These are phyloP conservation scores for Begonia masoniana DNA, from an alignment of 306 rosid genomes.

Conservation along the genomic window DNA sequence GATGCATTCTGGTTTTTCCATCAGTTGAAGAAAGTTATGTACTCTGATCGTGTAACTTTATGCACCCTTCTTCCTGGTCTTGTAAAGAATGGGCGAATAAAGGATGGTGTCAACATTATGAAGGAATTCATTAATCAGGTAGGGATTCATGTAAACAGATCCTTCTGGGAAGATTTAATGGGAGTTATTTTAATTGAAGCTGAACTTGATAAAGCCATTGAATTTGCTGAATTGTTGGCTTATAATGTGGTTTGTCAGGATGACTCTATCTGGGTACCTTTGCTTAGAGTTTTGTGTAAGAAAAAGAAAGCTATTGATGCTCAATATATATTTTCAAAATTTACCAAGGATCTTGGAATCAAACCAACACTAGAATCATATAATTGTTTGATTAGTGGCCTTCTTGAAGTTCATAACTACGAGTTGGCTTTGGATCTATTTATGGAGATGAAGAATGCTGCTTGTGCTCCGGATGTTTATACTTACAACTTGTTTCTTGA, in stretches of 20 bases:
- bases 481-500: conserved; percentile 87
- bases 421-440: conserved; percentile 55
- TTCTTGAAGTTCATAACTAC: conserved; percentile 34
- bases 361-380: conserved; percentile 54
- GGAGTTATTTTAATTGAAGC: conserved; percentile 58
- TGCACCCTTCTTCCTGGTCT: conserved; percentile 81
- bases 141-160: conserved; percentile 24
- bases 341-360: conserved; percentile 46
- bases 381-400: conserved; percentile 71
- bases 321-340: conserved; percentile 45
- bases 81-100: conserved; percentile 38
- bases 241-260: conserved; percentile 39
- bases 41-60: conserved; percentile 75
- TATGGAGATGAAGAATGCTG: conserved; percentile 61
- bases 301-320: conserved; percentile 51
- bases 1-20: conserved; percentile 89
- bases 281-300: conserved; percentile 49
- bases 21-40: conserved; percentile 81
- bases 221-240: conserved; percentile 61
- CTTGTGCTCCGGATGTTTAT: conserved; percentile 60
- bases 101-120: conserved; percentile 54
- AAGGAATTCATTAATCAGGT: conserved; percentile 35
- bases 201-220: conserved; percentile 34
- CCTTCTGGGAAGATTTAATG: conserved; percentile 72
- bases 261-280: conserved; percentile 53